Evolutionary conservation across 129 eudicot genomes (phyloP), one percentile per base, ranked within the genome.

Genomic region (Chrysanthemum seticuspe): DNA sequence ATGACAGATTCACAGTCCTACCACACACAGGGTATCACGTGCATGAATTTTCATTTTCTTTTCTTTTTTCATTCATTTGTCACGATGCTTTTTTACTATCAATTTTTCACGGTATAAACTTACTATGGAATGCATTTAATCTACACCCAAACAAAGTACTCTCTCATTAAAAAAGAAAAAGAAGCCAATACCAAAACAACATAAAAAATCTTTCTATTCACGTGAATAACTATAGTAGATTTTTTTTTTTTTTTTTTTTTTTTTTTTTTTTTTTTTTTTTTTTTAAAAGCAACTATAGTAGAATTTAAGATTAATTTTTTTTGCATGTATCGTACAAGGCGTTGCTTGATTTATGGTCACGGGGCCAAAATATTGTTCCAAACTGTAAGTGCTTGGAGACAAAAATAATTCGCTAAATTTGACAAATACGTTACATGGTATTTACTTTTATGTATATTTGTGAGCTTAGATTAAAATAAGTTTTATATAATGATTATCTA

Each of bases 211-310:
- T 23, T 56, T 19, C 25, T 56, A 25, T 56, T 67, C 75, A 71
- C 75, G 75, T 71, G 76, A 71, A 58, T 47, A 34, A 27, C 18
- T 60, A 21, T 23, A 60, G 65, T 5, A 60, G 65, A 23, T 23
- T 23, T 60, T 23, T 23, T 23, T 0, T 23, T 23, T 23, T 23
- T 23, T 23, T 23, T 23, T 0, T 23, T 23, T 0, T 23, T 23
- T 0, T 23, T 23, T 0, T 23, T 23, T 23, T 23, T 23, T 23
- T 0, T 23, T 23, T 0, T 23, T 23, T 0, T 23, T 23, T 0
- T 23, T 23, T 23, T 23, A 23, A 23, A 23, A 23, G 25, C 25
- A 23, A 61, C 18, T 60, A 21, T 23, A 60, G 65, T 5, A 60
- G 65, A 23, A 60, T 23, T 60, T 23, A 31, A 15, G 34, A 15